phyloP scores from a whole-genome alignment of 2,329 filamentous ascomycete genomes.

The Talaromyces islandicus region DNA sequence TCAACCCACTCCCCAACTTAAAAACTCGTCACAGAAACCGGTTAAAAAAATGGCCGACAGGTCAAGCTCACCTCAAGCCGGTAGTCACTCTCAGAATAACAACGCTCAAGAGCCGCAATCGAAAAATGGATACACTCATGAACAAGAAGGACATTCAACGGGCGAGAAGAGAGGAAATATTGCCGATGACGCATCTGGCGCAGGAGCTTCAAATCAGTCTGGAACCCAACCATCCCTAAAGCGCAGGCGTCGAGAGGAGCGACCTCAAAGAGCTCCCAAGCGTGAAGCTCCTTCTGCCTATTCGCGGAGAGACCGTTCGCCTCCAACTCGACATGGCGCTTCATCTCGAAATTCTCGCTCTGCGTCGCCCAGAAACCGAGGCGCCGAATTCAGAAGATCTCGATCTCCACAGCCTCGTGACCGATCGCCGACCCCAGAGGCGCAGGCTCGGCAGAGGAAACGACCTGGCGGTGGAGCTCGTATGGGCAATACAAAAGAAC shows the following conservation, averaged over 20 bases:
- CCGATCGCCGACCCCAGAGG: conserved; percentile 36
- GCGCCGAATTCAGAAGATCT: conserved; percentile 27
- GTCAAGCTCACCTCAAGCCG: neutral
- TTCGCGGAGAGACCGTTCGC: conserved; percentile 32
- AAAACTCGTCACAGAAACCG: neutral
- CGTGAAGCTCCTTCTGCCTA: conserved; percentile 35
- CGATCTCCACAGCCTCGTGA: conserved; percentile 36
- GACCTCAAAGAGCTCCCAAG: conserved; percentile 24
- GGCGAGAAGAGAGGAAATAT: conserved; percentile 24
- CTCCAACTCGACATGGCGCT: conserved; percentile 13
- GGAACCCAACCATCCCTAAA: conserved; percentile 4
- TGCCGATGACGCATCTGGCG: conserved; percentile 18
- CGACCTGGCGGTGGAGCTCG: conserved; percentile 42
- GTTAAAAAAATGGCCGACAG: conserved; percentile 3
- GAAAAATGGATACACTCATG: neutral
- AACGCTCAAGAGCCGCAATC: neutral
- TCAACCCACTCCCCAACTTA: neutral
- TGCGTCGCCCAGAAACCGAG: conserved; percentile 13
- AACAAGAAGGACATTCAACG: conserved; percentile 13
- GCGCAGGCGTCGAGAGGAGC: conserved; percentile 10
- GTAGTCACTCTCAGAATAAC: neutral
- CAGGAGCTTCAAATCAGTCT: conserved; percentile 17
- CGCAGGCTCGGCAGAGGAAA: conserved; percentile 37
- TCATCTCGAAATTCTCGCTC: conserved; percentile 13
- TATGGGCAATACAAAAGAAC: conserved; percentile 31